Conservation (phyloP, 352 stramenopile species). For the Globisporangium barbulae region DNA sequence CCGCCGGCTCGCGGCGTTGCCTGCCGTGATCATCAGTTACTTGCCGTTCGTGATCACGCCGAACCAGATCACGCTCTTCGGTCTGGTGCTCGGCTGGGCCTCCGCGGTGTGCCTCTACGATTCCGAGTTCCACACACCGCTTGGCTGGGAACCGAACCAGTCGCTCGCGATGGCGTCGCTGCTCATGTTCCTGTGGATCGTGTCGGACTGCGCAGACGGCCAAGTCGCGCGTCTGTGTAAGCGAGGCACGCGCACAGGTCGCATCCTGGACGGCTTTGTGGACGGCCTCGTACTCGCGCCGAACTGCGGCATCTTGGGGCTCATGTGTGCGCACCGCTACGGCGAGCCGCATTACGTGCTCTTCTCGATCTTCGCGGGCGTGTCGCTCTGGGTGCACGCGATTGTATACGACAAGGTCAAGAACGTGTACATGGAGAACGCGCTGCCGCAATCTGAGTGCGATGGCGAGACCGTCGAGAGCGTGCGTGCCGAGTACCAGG, state of each 20-base stretch:
- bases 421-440: conserved; percentile 88
- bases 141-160: conserved; percentile 51
- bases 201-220: conserved; percentile 82
- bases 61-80: conserved; percentile 86
- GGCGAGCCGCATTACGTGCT: conserved; percentile 42
- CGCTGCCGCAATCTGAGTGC: conserved; percentile 70
- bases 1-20: conserved; percentile 64
- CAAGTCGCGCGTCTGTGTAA: conserved; percentile 83
- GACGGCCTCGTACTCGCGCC: conserved; percentile 72
- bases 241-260: conserved; percentile 72
- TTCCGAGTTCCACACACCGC: conserved; percentile 73
- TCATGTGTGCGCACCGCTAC: conserved; percentile 58
- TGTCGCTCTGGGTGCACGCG: conserved; percentile 78
- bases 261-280: conserved; percentile 77
- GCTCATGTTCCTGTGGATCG: conserved; percentile 84
- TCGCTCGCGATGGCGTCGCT: conserved; percentile 50
- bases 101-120: conserved; percentile 72
- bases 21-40: conserved; percentile 78
- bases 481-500: conserved; percentile 63
- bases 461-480: conserved; percentile 80
- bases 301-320: conserved; percentile 63
- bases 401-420: conserved; percentile 87
- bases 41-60: conserved; percentile 80
- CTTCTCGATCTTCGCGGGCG: conserved; percentile 48
- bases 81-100: conserved; percentile 64